Evolutionary conservation across 2,329 filamentous ascomycete species (phyloP).

Genomic region (Botrytis cinerea): DNA sequence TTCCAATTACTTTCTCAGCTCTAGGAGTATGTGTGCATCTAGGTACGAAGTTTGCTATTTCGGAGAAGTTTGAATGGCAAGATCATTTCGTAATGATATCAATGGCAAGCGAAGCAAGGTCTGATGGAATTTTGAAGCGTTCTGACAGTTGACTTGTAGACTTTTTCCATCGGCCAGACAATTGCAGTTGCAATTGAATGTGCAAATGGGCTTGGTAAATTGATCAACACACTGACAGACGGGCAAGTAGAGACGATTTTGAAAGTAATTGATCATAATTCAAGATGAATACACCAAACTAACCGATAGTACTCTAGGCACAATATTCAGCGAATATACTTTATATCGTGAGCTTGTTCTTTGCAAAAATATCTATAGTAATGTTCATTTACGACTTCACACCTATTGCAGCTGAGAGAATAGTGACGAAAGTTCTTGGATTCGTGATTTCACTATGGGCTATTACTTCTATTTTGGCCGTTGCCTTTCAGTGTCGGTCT

Average conservation of each 20-base stretch:
- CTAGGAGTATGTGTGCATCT: conserved; percentile 5
- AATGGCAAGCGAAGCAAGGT: neutral
- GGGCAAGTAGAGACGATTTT: neutral
- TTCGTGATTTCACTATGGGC: conserved; percentile 19
- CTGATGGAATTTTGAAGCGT: neutral
- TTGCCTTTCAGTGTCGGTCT: conserved; percentile 17
- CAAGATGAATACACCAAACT: neutral
- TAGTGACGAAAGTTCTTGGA: neutral
- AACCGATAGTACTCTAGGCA: neutral
- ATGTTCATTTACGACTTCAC: neutral
- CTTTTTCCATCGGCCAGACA: conserved; percentile 18
- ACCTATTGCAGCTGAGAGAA: conserved; percentile 1
- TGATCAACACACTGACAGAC: neutral
- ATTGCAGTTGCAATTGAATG: conserved; percentile 18
- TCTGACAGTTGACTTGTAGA: neutral
- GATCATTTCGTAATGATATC: conserved; percentile 15
- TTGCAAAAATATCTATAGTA: conserved; percentile 18
- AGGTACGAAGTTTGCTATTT: neutral
- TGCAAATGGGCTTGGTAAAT: conserved; percentile 23
- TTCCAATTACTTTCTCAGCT: neutral
- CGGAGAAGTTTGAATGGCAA: conserved; percentile 4
- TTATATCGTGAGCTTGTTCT: conserved; percentile 11
- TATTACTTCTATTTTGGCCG: conserved; percentile 7
- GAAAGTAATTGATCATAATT: conserved; percentile 6
- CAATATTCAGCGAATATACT: conserved; percentile 12